Conservation (phyloP, 129 eudicot species). For the Ambrosia trifida region DNA sequence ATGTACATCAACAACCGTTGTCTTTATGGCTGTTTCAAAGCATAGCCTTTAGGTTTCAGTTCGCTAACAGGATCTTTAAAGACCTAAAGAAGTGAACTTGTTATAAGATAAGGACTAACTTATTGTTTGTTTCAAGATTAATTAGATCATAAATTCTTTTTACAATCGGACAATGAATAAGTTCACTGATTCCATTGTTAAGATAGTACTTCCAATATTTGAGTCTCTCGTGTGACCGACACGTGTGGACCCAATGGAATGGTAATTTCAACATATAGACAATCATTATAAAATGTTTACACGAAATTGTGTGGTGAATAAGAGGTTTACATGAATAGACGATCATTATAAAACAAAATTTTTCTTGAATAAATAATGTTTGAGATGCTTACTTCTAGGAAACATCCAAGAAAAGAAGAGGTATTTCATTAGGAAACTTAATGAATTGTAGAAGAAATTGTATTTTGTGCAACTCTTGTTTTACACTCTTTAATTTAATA, state of each 20-base stretch:
- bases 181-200: not conserved
- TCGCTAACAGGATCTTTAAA: not conserved
- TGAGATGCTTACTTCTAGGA: slow-evolving; percentile 37
- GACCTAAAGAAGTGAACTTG: not conserved
- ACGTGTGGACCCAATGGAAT: slow-evolving; percentile 19
- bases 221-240: slow-evolving; percentile 2
- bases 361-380: slow-evolving; percentile 17
- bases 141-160: not conserved
- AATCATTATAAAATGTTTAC: too few relatives aligned
- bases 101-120: not conserved
- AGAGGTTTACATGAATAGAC: slow-evolving; percentile 31
- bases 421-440: slow-evolving; percentile 38
- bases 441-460: slow-evolving; percentile 9
- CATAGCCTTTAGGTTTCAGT: not conserved
- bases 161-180: not conserved
- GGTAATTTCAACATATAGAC: slow-evolving; percentile 18
- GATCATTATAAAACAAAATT: slow-evolving; percentile 13
- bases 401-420: slow-evolving; percentile 45
- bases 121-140: not conserved
- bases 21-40: too few relatives aligned
- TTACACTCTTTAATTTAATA: not conserved
- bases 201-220: not conserved
- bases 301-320: slow-evolving; percentile 3
- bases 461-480: slow-evolving; percentile 25
- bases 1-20: too few relatives aligned